Percentiles rank a stretch among this genome's conserved stretches.
phyloP scores from a whole-genome alignment of 495 filamentous ascomycete species.

The Acidiella bohemica region DNA sequence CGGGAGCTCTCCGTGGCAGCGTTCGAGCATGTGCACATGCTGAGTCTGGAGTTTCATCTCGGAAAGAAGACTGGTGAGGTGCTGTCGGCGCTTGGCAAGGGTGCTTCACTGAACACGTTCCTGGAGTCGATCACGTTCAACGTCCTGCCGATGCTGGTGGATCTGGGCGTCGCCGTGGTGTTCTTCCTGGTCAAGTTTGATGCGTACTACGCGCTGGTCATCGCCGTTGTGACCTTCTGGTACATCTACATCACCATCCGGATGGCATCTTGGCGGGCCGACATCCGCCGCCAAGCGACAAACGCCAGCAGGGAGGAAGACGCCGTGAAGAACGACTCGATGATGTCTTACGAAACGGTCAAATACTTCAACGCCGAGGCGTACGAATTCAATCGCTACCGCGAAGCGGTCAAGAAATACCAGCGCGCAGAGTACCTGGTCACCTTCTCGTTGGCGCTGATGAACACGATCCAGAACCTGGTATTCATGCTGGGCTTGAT shows the following conservation, averaged over 20 bases:
- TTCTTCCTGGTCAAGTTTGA: conserved; percentile 75
- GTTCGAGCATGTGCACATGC: conserved; percentile 90
- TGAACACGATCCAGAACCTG: conserved; percentile 88
- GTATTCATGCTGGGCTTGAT: conserved; percentile 87
- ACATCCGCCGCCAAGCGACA: conserved; percentile 82
- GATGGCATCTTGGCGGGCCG: conserved; percentile 84
- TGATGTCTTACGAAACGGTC: conserved; percentile 95
- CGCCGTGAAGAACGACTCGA: conserved; percentile 95
- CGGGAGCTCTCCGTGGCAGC: conserved; percentile 84
- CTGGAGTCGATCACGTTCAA: conserved; percentile 91
- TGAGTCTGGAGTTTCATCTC: conserved; percentile 92
- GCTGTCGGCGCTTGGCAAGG: conserved; percentile 85
- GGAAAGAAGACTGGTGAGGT: conserved; percentile 96
- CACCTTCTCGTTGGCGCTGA: conserved; percentile 69
- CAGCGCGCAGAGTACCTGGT: conserved; percentile 83
- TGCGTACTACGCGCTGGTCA: conserved; percentile 82
- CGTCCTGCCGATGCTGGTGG: conserved; percentile 85
- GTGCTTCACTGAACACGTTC: conserved; percentile 91
- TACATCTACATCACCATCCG: conserved; percentile 93
- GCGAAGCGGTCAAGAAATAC: conserved; percentile 63
- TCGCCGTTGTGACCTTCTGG: conserved; percentile 82
- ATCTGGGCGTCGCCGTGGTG: conserved; percentile 72
- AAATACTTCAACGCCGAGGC: conserved; percentile 97
- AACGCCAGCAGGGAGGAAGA: conserved; percentile 90
- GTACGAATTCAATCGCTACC: conserved; percentile 82